phyloP scores from a whole-genome alignment of 345 rosid genomes.

The Brassica incana region DNA sequence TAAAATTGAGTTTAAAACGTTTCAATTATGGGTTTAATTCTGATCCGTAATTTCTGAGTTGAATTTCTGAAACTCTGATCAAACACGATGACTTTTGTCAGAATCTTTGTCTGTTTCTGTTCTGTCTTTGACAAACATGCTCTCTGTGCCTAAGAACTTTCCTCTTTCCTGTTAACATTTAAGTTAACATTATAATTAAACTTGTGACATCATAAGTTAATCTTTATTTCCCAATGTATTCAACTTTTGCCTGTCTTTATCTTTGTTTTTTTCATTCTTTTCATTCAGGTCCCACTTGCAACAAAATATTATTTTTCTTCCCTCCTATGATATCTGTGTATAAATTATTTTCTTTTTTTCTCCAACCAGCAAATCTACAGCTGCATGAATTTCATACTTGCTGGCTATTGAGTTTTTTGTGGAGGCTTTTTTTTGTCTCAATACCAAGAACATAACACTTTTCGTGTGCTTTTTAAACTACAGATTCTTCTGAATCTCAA shows the following conservation, averaged over 20 bases:
- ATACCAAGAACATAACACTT: slow-evolving; percentile 2
- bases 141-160: slow-evolving; percentile 9
- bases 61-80: slow-evolving; percentile 20
- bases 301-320: slow-evolving; percentile 5
- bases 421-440: slow-evolving; percentile 11
- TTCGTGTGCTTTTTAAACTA: slow-evolving; percentile 5
- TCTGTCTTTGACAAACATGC: slow-evolving; percentile 21
- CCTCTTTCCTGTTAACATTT: slow-evolving; percentile 23
- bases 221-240: slow-evolving; percentile 10
- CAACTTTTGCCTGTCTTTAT: slow-evolving; percentile 20
- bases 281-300: slow-evolving; percentile 31
- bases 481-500: slow-evolving; percentile 35
- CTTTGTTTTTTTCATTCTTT: slow-evolving; percentile 12
- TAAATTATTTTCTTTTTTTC: background rate
- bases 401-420: slow-evolving; percentile 14
- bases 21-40: background rate
- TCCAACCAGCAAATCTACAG: slow-evolving; percentile 24
- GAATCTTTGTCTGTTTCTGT: slow-evolving; percentile 17
- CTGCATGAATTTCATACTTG: slow-evolving; percentile 18
- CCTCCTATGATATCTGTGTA: slow-evolving; percentile 7
- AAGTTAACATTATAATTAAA: background rate
- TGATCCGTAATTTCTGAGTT: slow-evolving; percentile 11
- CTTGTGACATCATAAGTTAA: background rate
- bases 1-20: background rate
- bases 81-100: slow-evolving; percentile 29